Conservation (phyloP, 495 filamentous ascomycete genomes). For the Lasiosphaeriaceae sp. region DNA sequence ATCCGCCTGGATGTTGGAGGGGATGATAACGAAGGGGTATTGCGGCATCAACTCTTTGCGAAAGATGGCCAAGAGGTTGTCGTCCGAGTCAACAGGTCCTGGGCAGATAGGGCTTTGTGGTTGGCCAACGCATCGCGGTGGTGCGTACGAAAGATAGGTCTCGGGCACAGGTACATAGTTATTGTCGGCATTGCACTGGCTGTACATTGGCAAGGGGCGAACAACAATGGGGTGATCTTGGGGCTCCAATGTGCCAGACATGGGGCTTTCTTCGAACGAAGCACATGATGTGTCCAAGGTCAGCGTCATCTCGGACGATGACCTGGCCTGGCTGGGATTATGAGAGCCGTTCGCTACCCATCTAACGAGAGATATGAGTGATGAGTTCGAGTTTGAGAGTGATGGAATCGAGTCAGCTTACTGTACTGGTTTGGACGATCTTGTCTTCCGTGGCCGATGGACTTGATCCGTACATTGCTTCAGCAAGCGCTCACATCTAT, state of each 20-base stretch:
- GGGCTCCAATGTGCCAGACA: not conserved
- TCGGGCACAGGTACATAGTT: slow-evolving; percentile 13
- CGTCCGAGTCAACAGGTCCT: slow-evolving; percentile 25
- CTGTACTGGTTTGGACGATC: not conserved
- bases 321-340: not conserved
- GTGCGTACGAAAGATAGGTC: slow-evolving; percentile 9
- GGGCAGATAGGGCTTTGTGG: slow-evolving; percentile 17
- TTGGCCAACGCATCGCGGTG: not conserved
- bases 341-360: too few species aligned
- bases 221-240: not conserved
- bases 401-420: too few species aligned
- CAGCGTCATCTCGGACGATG: not conserved
- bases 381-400: too few species aligned
- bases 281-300: not conserved
- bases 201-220: not conserved
- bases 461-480: slow-evolving; percentile 6
- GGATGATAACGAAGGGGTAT: slow-evolving; percentile 38
- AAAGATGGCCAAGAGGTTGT: slow-evolving; percentile 33
- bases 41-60: slow-evolving; percentile 28
- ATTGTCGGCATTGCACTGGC: not conserved
- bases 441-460: slow-evolving; percentile 1
- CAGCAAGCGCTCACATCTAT: slow-evolving; percentile 4
- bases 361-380: too few species aligned
- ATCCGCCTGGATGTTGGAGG: slow-evolving; percentile 17
- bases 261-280: not conserved